Percentiles rank a stretch among this genome's conserved stretches.
Conservation (phyloP, 192 early-diverging fungal genomes). For the Backusella westeae region DNA sequence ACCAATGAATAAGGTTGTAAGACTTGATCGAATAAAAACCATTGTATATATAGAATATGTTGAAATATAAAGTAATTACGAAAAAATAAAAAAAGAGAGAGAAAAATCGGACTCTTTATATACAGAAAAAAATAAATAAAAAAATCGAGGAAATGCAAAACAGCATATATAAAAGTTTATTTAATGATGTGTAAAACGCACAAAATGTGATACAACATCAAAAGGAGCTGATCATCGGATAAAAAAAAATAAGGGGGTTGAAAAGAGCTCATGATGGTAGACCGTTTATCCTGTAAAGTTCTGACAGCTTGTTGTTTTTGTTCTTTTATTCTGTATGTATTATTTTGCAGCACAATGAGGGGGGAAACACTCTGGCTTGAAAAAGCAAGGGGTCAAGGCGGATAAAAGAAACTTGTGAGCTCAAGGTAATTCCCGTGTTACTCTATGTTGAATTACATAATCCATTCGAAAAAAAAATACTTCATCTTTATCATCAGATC, state of each 20-base stretch:
- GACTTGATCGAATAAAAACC: neutral
- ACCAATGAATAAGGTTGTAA: neutral
- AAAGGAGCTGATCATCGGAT: neutral
- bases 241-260: neutral
- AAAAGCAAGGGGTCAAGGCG: neutral
- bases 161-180: neutral
- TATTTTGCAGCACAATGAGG: neutral
- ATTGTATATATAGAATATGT: neutral
- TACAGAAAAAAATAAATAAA: neutral
- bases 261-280: neutral
- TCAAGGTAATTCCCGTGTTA: neutral
- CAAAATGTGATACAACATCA: constrained; percentile 3
- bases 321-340: neutral
- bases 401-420: neutral
- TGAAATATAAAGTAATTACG: neutral
- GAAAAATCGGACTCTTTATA: neutral
- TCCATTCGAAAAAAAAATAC: neutral
- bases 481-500: neutral
- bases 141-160: neutral
- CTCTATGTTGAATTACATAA: neutral
- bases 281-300: neutral
- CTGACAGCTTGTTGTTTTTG: neutral
- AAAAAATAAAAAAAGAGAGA: neutral
- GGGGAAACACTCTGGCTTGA: neutral
- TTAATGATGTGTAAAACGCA: neutral